Evolutionary conservation across 23 red algal genomes (phyloP).

Genomic region (Rhodosorus marinus): DNA sequence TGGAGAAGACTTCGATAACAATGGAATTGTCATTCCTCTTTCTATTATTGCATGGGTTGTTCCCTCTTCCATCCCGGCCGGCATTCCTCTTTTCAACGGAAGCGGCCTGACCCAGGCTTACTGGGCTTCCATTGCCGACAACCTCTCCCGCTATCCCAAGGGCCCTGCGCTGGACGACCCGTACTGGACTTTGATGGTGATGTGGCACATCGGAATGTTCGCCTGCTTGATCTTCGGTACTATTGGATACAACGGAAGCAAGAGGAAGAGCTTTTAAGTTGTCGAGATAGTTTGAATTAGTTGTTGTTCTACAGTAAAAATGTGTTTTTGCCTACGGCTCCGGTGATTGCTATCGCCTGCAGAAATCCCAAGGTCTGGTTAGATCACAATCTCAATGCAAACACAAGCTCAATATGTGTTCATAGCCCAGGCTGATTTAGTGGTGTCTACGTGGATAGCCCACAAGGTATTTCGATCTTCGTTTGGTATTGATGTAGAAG

Average conservation of each 20-base stretch:
- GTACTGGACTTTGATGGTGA: constrained; percentile 60
- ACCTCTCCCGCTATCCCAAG: constrained; percentile 59
- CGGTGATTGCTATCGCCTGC: too few relatives aligned
- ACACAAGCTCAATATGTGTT: too few relatives aligned
- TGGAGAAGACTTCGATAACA: constrained; percentile 38
- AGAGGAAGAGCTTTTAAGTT: not conserved
- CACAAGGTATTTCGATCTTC: too few relatives aligned
- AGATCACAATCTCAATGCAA: too few relatives aligned
- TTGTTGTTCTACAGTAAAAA: too few relatives aligned
- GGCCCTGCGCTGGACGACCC: constrained; percentile 81
- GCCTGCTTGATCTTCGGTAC: constrained; percentile 73
- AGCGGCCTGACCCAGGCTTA: constrained; percentile 87
- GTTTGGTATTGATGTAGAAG: too few relatives aligned
- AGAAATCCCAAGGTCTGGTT: too few relatives aligned
- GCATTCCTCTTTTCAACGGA: constrained; percentile 66
- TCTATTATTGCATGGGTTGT: constrained; percentile 67
- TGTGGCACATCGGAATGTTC: constrained; percentile 93
- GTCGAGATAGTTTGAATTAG: too few relatives aligned
- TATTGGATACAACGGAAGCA: constrained; percentile 40
- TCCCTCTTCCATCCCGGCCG: constrained; percentile 65
- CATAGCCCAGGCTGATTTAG: too few relatives aligned
- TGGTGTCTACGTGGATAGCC: too few relatives aligned
- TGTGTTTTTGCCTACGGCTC: too few relatives aligned
- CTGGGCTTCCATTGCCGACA: constrained; percentile 65
- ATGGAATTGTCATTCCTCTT: constrained; percentile 60